Conservation (phyloP, 1,284 basidiomycete species). For the Volvariella surrecta region DNA sequence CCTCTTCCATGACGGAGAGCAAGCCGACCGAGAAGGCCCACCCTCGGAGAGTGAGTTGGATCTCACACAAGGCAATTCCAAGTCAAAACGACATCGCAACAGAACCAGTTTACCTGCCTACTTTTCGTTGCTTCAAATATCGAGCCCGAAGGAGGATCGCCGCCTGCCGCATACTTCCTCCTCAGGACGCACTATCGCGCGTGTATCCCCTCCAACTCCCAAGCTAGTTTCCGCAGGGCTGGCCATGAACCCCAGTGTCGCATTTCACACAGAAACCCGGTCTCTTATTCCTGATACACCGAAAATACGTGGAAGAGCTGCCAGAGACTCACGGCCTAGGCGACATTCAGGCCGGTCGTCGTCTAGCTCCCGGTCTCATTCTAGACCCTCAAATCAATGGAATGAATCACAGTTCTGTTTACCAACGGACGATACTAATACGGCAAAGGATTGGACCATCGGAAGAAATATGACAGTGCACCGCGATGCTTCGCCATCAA, state of each 20-base stretch:
- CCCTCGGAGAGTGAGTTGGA: conserved; percentile 15
- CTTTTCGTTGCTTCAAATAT: conserved; percentile 61
- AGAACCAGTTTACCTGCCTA: conserved; percentile 69
- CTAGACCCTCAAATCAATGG: conserved; percentile 16
- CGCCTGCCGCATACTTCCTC: conserved; percentile 37
- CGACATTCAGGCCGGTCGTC: conserved; percentile 20
- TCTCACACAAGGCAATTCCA: conserved; percentile 24
- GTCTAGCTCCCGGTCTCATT: conserved; percentile 24
- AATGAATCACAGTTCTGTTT: conserved; percentile 14
- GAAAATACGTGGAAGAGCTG: conserved; percentile 39
- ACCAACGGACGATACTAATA: conserved; percentile 15
- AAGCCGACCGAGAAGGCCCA: conserved; percentile 24
- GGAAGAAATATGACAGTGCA: no score
- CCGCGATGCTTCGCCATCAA: no score
- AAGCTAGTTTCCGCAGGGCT: conserved; percentile 26
- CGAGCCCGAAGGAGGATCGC: conserved; percentile 26
- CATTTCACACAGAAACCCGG: conserved; percentile 13
- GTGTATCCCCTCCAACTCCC: conserved; percentile 50
- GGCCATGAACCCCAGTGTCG: conserved; percentile 16
- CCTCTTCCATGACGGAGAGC: conserved; percentile 28
- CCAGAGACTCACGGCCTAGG: conserved; percentile 22
- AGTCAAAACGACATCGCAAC: conserved; percentile 47
- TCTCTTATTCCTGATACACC: conserved; percentile 28
- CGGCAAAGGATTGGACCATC: conserved; percentile 1
- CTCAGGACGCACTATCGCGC: conserved; percentile 39